Percentiles rank a stretch among this genome's conserved stretches.
phyloP scores from a whole-genome alignment of 1,284 basidiomycete genomes.

The Heimioporus retisporus region DNA sequence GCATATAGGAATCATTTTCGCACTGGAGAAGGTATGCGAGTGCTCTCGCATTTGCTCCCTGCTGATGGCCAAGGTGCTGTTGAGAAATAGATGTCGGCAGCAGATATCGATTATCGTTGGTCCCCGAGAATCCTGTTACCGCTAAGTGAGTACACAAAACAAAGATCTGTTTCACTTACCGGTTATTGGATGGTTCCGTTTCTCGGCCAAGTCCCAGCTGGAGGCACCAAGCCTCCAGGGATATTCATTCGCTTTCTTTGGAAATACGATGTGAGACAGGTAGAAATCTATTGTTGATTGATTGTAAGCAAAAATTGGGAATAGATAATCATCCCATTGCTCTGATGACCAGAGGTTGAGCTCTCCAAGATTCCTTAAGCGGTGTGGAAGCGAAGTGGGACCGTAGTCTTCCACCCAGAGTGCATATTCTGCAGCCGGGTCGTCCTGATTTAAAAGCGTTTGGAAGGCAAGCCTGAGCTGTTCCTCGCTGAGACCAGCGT shows the following conservation, averaged over 20 bases:
- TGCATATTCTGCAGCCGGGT: conserved; percentile 37
- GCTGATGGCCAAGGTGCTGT: background rate
- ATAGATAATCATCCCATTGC: conserved; percentile 42
- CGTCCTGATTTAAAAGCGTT: conserved; percentile 51
- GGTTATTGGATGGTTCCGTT: conserved; percentile 2
- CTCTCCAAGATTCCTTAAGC: conserved; percentile 23
- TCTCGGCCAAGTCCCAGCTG: conserved; percentile 60
- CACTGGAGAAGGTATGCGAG: too few species aligned
- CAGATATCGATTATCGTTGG: conserved; percentile 24
- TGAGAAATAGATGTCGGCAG: conserved; percentile 24
- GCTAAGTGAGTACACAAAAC: too few species aligned
- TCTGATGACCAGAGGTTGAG: conserved; percentile 42
- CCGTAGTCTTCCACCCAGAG: conserved; percentile 46
- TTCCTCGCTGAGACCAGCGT: conserved; percentile 50
- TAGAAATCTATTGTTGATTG: conserved; percentile 57
- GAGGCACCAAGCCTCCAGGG: conserved; percentile 55
- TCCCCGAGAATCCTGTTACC: conserved; percentile 28
- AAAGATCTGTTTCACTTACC: conserved; percentile 9
- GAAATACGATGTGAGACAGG: conserved; percentile 41
- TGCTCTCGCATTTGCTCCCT: too few species aligned
- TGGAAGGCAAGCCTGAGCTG: conserved; percentile 52
- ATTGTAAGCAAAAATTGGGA: conserved; percentile 46
- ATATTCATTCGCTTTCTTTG: conserved; percentile 53
- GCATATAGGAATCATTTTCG: too few species aligned
- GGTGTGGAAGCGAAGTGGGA: conserved; percentile 34